Base-by-base conservation (phyloP, 768 basidiomycete genomes). In the Strobilomyces dryophilus region DNA sequence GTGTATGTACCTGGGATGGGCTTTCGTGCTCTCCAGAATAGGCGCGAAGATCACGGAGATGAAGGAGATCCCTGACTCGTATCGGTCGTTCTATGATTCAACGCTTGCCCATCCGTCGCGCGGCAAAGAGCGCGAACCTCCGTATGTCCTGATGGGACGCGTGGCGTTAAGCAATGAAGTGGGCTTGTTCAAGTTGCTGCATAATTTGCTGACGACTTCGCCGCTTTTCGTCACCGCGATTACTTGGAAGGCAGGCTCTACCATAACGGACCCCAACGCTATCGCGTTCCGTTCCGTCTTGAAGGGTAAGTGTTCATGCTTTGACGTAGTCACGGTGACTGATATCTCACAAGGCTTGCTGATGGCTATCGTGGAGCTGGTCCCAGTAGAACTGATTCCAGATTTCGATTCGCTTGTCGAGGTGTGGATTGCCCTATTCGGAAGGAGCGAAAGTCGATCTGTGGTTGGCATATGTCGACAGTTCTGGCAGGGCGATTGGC, bases 401-500 rank as follows among this genome's bases (percentile, higher is more conserved):
- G 83, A 90, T 54, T 88, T 89, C 55, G 81, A 86, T 12, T 74
- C 72, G 2, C 74, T 93, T 8, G 74, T 89, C 36, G 82, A 90
- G 49, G 81, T 88, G 9, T 92, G 90, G 87, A 79, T 87, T 47
- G 80, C 84, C 0, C 73, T 95, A 15, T 91, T 87, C 53, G 90
- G 91, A 7, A 79, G 87, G 24, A 89, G 87, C 59, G 72, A 83
- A 73, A 67, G 73, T 65, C 65, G 71, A 53, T 81, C 89, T 27
- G 76, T 88, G 24, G 74, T 79, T 11, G 81, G 80, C 3, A 83
- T 95, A 54, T 88, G 86, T 57, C 73, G 78, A 6, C 90, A 94
- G 59, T 95, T 83, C 67, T 98, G 94, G 92, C 76, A 83, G 49
- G 76, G 73, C 2, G 92, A 94, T 62, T 89, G 84, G 82, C 73